phyloP scores from a whole-genome alignment of 2,329 filamentous ascomycete genomes.

The Sclerotinia sclerotiorum region DNA sequence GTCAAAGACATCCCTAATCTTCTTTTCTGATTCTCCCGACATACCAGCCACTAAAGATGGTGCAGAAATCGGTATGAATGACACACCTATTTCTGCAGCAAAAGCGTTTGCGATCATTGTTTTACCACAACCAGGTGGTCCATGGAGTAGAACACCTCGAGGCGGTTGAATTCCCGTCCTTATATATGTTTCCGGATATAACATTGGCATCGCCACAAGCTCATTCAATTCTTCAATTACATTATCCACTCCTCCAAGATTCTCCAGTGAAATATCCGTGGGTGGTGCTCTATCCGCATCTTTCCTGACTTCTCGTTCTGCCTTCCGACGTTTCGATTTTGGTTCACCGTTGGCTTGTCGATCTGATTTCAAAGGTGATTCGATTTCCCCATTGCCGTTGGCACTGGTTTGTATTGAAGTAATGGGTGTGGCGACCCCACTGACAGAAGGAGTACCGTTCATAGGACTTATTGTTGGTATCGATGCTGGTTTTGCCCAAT shows the following conservation, averaged over 20 bases:
- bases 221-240: conserved; percentile 69
- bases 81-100: conserved; percentile 71
- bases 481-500: conserved; percentile 50
- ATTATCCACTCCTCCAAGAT: conserved; percentile 74
- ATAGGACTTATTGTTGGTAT: conserved; percentile 31
- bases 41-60: conserved; percentile 81
- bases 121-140: conserved; percentile 83
- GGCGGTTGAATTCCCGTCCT: conserved; percentile 67
- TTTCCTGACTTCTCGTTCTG: conserved; percentile 47
- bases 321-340: conserved; percentile 63
- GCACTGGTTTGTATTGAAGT: conserved; percentile 31
- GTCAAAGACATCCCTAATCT: conserved; percentile 80
- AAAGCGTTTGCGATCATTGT: conserved; percentile 80
- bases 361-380: conserved; percentile 44
- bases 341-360: conserved; percentile 65
- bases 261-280: conserved; percentile 64
- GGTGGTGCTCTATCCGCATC: conserved; percentile 64
- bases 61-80: conserved; percentile 79
- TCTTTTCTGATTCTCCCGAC: conserved; percentile 87
- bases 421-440: conserved; percentile 28
- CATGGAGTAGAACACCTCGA: conserved; percentile 75
- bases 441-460: conserved; percentile 30
- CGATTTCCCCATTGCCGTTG: conserved; percentile 30
- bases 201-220: conserved; percentile 71
- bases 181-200: conserved; percentile 64